Evolutionary conservation across 371 early-diverging fungal species (phyloP).

Genomic region (Apophysomyces trapeziformis): DNA sequence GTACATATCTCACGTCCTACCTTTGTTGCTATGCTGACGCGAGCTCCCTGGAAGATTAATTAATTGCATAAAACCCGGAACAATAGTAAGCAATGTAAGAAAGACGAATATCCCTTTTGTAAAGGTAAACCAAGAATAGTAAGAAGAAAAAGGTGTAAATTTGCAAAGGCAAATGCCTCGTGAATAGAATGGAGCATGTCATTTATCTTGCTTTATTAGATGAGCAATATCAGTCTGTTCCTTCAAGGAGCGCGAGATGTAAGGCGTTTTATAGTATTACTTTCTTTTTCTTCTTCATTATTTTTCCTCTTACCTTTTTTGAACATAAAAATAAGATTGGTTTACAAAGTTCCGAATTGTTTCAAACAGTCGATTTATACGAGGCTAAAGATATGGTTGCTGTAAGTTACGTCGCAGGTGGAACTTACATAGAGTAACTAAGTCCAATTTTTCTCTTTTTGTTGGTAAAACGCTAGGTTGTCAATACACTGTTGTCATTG

Average conservation of each 20-base stretch:
- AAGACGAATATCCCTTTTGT: conserved; percentile 67
- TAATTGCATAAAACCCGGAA: conserved; percentile 70
- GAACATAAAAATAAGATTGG: conserved; percentile 51
- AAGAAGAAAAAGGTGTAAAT: no score
- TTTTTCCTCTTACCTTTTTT: conserved; percentile 11
- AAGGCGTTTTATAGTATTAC: conserved; percentile 7
- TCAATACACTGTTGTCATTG: conserved; percentile 29
- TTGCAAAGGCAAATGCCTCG: neutral
- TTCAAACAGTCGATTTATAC: conserved; percentile 89
- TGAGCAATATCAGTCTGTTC: conserved; percentile 82
- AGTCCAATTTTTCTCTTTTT: neutral
- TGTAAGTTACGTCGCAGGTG: conserved; percentile 37
- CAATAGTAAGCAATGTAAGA: conserved; percentile 64
- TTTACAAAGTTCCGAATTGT: conserved; percentile 75
- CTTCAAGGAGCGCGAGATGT: conserved; percentile 62
- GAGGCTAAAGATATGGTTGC: conserved; percentile 85
- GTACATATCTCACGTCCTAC: neutral
- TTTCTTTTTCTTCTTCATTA: conserved; percentile 8
- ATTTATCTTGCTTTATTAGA: conserved; percentile 46
- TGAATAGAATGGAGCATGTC: conserved; percentile 9
- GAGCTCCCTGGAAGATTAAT: conserved; percentile 50
- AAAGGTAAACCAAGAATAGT: conserved; percentile 48
- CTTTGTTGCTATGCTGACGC: conserved; percentile 2
- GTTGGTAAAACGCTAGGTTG: conserved; percentile 14
- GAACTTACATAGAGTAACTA: neutral